phyloP scores from a whole-genome alignment of 139 green algal genomes.

The Klebsormidium nitens region DNA sequence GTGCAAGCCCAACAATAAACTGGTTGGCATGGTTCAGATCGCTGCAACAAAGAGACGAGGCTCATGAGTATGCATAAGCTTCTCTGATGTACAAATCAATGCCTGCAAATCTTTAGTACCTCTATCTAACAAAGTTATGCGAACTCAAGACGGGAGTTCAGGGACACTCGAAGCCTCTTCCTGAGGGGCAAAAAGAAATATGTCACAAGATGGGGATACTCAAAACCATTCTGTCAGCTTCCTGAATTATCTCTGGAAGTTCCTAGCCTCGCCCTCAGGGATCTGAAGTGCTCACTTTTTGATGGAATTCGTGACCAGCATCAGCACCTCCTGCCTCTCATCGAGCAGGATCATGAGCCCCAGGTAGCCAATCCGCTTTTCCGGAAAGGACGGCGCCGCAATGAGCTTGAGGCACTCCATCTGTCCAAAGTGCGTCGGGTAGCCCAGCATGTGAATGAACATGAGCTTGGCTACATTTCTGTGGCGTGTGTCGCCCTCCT shows the following conservation, averaged over 20 bases:
- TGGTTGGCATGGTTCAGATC: slow-evolving; percentile 47
- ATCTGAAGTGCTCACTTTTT: slow-evolving; percentile 68
- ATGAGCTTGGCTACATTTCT: slow-evolving; percentile 99
- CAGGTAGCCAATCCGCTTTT: slow-evolving; percentile 89
- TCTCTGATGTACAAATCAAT: too few species aligned
- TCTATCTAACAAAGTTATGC: too few species aligned
- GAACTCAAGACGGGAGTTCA: too few species aligned
- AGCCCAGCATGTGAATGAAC: slow-evolving; percentile 99
- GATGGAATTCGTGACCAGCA: slow-evolving; percentile 98
- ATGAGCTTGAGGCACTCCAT: slow-evolving; percentile 98
- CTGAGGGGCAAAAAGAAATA: too few species aligned
- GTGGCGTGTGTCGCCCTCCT: slow-evolving; percentile 47
- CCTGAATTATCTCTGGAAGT: too few species aligned
- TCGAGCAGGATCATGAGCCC: slow-evolving; percentile 96
- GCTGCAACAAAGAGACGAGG: too few species aligned
- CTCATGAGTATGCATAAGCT: neutral
- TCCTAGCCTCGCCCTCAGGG: too few species aligned
- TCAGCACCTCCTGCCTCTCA: slow-evolving; percentile 97
- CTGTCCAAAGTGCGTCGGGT: slow-evolving; percentile 98
- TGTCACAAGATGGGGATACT: too few species aligned
- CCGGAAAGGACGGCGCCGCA: slow-evolving; percentile 23
- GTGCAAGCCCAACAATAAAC: slow-evolving; percentile 84
- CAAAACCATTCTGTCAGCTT: too few species aligned
- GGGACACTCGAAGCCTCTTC: too few species aligned
- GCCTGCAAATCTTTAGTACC: too few species aligned